Evolutionary conservation across 805 yeast genomes (phyloP), one percentile per base, ranked within the genome.

Genomic region (Yarrowia osloensis): DNA sequence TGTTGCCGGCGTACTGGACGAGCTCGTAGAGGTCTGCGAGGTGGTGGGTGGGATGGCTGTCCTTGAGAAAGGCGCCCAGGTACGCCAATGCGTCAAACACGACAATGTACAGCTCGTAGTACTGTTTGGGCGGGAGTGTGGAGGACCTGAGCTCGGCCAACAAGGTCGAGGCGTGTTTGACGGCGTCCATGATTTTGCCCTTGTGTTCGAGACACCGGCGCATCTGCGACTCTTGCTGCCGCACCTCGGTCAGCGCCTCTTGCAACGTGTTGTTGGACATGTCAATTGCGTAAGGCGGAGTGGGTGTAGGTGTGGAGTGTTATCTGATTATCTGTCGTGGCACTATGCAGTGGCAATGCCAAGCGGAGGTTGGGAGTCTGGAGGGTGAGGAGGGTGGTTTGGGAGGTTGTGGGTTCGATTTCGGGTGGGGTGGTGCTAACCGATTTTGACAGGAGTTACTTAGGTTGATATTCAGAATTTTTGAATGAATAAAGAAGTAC

Each of bases 1-100:
- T 90, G 75, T 91, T 94, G 1, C 98, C 81, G 0, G 97, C 91
- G 74, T 95, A 95, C 77, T 95, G 98, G 5, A 94, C 98, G 75
- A 93, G 81, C 73, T 94, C 98, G 75, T 95, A 95, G 65, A 95
- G 81, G 75, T 95, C 98, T 0, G 96, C 90, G 66, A 95, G 78
- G 74, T 89, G 91, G 72, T 86, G 86, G 66, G 83, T 82, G 13
- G 88, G 86, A 73, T 91, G 93, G 67, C 84, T 84, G 31, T 85
- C 89, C 66, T 83, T 81, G 69, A 95, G 78, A 73, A 86, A 89
- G 7, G 80, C 78, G 0, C 92, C 84, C 40, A 95, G 80, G 46
- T 83, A 77, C 40, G 88, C 88, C 74, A 95, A 79, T 0, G 96
- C 88, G 77, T 95, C 98, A 73, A 87, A 93, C 1, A 89, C 88